Evolutionary conservation across 1,139 yeast species (phyloP).

Genomic region (Magnusiomyces starmeri): DNA sequence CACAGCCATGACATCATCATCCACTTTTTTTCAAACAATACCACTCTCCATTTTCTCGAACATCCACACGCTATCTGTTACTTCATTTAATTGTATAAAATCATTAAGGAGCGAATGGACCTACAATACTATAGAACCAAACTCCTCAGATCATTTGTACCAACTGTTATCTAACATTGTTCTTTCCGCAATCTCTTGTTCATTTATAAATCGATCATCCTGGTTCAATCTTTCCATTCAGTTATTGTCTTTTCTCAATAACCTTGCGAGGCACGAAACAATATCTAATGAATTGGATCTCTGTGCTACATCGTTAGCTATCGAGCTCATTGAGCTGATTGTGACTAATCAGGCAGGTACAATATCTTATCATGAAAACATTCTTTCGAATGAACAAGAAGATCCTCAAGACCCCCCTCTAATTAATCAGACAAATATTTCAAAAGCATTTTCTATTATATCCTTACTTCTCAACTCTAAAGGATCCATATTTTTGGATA

Average conservation of each 20-base stretch:
- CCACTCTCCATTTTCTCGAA: background rate
- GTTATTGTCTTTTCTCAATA: slow-evolving; percentile 8
- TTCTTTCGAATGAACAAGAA: background rate
- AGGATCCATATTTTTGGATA: background rate
- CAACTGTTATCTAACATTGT: slow-evolving; percentile 9
- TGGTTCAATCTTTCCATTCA: slow-evolving; percentile 9
- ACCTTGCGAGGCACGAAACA: background rate
- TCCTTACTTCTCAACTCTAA: background rate
- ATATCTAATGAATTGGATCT: slow-evolving; percentile 6
- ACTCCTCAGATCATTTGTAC: slow-evolving; percentile 7
- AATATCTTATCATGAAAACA: background rate
- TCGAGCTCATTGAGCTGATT: slow-evolving; percentile 10
- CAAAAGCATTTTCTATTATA: slow-evolving; percentile 1
- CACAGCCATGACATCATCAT: background rate
- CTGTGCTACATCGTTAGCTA: slow-evolving; percentile 11
- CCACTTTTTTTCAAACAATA: slow-evolving; percentile 1
- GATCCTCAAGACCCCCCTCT: background rate
- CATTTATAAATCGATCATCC: background rate
- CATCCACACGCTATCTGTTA: background rate
- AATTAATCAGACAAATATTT: background rate
- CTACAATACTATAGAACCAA: background rate
- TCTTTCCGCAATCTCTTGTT: slow-evolving; percentile 10
- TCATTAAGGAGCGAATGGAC: background rate
- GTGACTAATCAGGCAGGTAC: slow-evolving; percentile 1
- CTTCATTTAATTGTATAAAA: slow-evolving; percentile 5